Percentiles rank a stretch among this genome's conserved stretches.
These are phyloP conservation scores for Pseudogymnoascus sp. DNA, from an alignment of 2,329 filamentous ascomycete species.

Conservation along the genomic window DNA sequence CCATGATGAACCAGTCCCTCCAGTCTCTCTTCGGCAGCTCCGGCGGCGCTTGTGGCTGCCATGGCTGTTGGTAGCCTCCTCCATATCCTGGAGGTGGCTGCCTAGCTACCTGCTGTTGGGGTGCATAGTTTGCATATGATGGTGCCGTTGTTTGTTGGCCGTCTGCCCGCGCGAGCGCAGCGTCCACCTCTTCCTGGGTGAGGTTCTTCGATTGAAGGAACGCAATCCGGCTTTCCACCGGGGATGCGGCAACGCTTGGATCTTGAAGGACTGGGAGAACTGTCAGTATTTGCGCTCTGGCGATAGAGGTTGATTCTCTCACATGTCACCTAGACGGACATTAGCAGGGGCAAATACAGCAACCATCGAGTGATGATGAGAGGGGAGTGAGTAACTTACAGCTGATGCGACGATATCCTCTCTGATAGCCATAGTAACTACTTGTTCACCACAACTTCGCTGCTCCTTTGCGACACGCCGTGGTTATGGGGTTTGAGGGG, in stretches of 20 bases:
- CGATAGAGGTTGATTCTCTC: constrained; percentile 14
- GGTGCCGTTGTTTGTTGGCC: constrained; percentile 41
- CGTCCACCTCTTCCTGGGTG: constrained; percentile 88
- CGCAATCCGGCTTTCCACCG: constrained; percentile 85
- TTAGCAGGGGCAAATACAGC: constrained; percentile 13
- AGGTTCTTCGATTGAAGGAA: constrained; percentile 96
- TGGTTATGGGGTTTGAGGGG: not conserved
- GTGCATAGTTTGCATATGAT: constrained; percentile 33
- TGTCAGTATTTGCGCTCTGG: constrained; percentile 16
- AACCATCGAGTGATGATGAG: constrained; percentile 14
- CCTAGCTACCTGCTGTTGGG: constrained; percentile 35
- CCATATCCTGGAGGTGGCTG: constrained; percentile 36
- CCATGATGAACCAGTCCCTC: constrained; percentile 99
- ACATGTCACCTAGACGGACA: constrained; percentile 26
- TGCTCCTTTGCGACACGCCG: not conserved
- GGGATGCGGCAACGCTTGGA: constrained; percentile 78
- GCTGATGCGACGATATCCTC: constrained; percentile 87
- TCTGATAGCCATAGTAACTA: constrained; percentile 65
- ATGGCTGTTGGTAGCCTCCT: constrained; percentile 43
- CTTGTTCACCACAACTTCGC: constrained; percentile 9
- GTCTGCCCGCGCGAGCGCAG: constrained; percentile 67
- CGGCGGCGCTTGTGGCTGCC: constrained; percentile 47
- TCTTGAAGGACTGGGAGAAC: constrained; percentile 71
- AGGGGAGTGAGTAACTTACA: constrained; percentile 38
- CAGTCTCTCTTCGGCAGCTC: constrained; percentile 75